Evolutionary conservation across 2,329 filamentous ascomycete species (phyloP).

Genomic region (Parafenestella ontariensis): DNA sequence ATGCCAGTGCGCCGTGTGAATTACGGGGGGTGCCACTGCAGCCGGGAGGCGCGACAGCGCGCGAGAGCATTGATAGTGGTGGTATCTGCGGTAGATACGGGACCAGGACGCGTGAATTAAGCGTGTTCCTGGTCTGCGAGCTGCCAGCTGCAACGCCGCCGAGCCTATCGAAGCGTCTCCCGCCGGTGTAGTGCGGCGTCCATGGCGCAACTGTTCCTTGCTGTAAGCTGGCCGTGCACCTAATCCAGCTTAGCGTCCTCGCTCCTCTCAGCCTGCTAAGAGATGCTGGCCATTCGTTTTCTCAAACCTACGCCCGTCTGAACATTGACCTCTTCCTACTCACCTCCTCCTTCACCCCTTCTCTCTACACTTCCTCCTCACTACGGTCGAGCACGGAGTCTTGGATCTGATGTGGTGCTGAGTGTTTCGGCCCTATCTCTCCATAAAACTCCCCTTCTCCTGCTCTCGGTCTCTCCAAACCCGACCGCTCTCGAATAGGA

Average conservation of each 20-base stretch:
- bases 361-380: slow-evolving; percentile 37
- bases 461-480: slow-evolving; percentile 44
- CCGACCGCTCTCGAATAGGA: slow-evolving; percentile 46
- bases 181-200: slow-evolving; percentile 13
- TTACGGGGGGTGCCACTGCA: slow-evolving; percentile 8
- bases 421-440: slow-evolving; percentile 42
- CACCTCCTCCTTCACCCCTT: slow-evolving; percentile 35
- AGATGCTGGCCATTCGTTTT: slow-evolving; percentile 46
- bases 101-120: slow-evolving; percentile 35
- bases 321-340: slow-evolving; percentile 37
- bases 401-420: slow-evolving; percentile 50
- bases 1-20: slow-evolving; percentile 8
- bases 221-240: slow-evolving; percentile 32
- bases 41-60: slow-evolving; percentile 13
- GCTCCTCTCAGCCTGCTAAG: slow-evolving; percentile 35
- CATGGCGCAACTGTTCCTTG: slow-evolving; percentile 42
- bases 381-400: slow-evolving; percentile 49
- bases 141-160: slow-evolving; percentile 41
- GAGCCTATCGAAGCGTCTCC: slow-evolving; percentile 31
- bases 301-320: slow-evolving; percentile 45
- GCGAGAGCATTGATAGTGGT: slow-evolving; percentile 17
- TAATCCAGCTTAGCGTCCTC: slow-evolving; percentile 28
- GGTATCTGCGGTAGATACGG: slow-evolving; percentile 27
- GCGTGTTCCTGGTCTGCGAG: slow-evolving; percentile 44
- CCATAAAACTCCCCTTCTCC: slow-evolving; percentile 46